A percentile compares a stretch with the other conserved stretches of the same genome.
These are phyloP conservation scores for Scenedesmus sp. DNA, from an alignment of 163 green algal species.

Conservation along the genomic window DNA sequence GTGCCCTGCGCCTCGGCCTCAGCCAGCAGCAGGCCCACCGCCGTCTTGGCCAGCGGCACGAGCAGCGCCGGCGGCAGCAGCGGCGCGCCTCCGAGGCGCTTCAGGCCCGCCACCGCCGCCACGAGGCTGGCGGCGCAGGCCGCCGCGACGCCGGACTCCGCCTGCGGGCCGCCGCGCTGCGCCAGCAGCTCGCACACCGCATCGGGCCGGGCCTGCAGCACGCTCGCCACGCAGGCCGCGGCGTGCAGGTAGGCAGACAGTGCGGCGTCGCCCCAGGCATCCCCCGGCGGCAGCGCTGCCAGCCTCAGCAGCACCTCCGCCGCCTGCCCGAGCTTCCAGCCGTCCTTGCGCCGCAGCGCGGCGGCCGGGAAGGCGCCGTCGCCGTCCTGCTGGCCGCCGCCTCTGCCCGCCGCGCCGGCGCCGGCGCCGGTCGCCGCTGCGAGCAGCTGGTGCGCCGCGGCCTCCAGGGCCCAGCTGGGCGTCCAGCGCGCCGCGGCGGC, in stretches of 20 bases:
- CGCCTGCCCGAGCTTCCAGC: slow-evolving; percentile 24
- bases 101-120: slow-evolving; percentile 1
- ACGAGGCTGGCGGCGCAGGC: not conserved
- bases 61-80: slow-evolving; percentile 27
- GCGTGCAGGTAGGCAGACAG: slow-evolving; percentile 29
- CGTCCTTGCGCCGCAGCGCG: not conserved
- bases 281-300: not conserved
- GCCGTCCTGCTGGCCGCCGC: not conserved
- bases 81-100: not conserved
- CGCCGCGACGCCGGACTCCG: too few species aligned
- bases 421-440: slow-evolving; percentile 17
- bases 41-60: not conserved
- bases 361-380: not conserved
- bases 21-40: slow-evolving; percentile 1
- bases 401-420: not conserved
- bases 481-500: not conserved
- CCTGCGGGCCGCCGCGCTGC: too few species aligned
- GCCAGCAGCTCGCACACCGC: slow-evolving; percentile 8
- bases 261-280: not conserved
- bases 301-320: slow-evolving; percentile 12
- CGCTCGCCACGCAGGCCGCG: not conserved
- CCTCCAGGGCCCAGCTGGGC: slow-evolving; percentile 25
- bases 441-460: slow-evolving; percentile 36
- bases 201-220: slow-evolving; percentile 17
- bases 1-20: slow-evolving; percentile 6